Percentiles rank a stretch among this genome's conserved stretches.
phyloP scores from a whole-genome alignment of 2,329 filamentous ascomycete genomes.

The Aspergillus brunneoviolaceus region DNA sequence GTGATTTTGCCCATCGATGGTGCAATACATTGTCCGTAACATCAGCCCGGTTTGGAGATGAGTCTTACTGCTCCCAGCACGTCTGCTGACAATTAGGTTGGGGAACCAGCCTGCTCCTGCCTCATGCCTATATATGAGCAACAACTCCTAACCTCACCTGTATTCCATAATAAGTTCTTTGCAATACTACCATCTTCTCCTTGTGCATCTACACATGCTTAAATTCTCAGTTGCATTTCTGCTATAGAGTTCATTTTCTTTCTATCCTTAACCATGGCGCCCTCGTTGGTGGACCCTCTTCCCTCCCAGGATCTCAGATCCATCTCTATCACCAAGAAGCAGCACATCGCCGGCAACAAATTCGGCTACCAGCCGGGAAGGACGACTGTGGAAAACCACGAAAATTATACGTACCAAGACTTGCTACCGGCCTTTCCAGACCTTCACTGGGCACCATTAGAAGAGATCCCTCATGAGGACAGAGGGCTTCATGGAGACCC shows the following conservation, averaged over 20 bases:
- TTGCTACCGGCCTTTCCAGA: slow-evolving; percentile 55
- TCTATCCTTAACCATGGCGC: slow-evolving; percentile 26
- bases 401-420: slow-evolving; percentile 54
- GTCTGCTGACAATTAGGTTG: not conserved
- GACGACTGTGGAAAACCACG: slow-evolving; percentile 45
- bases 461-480: slow-evolving; percentile 52
- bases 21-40: slow-evolving; percentile 24
- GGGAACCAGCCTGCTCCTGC: not conserved
- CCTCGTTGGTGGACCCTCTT: slow-evolving; percentile 31
- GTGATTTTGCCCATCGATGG: slow-evolving; percentile 31
- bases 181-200: not conserved
- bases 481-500: slow-evolving; percentile 56
- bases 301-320: slow-evolving; percentile 11
- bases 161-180: not conserved
- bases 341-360: slow-evolving; percentile 25
- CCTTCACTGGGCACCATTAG: slow-evolving; percentile 52
- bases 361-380: slow-evolving; percentile 51
- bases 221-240: not conserved
- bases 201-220: not conserved
- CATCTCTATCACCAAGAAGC: slow-evolving; percentile 23
- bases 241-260: not conserved
- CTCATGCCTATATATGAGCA: not conserved
- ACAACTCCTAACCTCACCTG: not conserved
- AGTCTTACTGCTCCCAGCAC: slow-evolving; percentile 12
- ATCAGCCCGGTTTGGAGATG: slow-evolving; percentile 15